Conservation (phyloP, 768 basidiomycete genomes). For the Filobasidium floriforme region DNA sequence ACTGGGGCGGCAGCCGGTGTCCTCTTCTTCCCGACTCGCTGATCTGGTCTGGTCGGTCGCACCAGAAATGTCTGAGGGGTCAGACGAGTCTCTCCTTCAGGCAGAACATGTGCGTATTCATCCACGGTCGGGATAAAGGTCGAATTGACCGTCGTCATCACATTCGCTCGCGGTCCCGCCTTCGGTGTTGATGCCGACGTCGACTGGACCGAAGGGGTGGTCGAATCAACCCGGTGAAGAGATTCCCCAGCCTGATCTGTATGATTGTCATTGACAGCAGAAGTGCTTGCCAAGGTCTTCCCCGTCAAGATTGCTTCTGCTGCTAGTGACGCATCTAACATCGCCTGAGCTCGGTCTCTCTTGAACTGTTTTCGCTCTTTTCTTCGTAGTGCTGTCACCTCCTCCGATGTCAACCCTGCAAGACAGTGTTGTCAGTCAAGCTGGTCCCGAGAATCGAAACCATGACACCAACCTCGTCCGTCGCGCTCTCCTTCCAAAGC, state of each 20-base stretch:
- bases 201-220: conserved; percentile 11
- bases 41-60: conserved; percentile 40
- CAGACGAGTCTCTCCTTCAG: conserved; percentile 31
- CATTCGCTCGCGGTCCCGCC: conserved; percentile 1
- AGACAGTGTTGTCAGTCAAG: not conserved
- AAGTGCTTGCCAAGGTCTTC: conserved; percentile 12
- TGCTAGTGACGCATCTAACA: conserved; percentile 53
- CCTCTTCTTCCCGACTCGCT: conserved; percentile 3
- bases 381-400: conserved; percentile 77
- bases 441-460: not conserved
- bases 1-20: conserved; percentile 2
- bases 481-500: conserved; percentile 40
- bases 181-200: not conserved
- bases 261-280: not conserved
- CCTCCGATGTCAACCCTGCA: conserved; percentile 74
- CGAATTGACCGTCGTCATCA: conserved; percentile 1
- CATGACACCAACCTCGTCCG: not conserved
- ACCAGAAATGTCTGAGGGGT: conserved; percentile 43
- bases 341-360: conserved; percentile 77
- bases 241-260: not conserved
- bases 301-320: conserved; percentile 44
- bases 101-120: conserved; percentile 16
- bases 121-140: conserved; percentile 13
- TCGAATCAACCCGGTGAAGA: not conserved
- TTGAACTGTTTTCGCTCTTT: conserved; percentile 89